Base-by-base conservation (phyloP, 208 protist genomes). In the Crithidia thermophila region DNA sequence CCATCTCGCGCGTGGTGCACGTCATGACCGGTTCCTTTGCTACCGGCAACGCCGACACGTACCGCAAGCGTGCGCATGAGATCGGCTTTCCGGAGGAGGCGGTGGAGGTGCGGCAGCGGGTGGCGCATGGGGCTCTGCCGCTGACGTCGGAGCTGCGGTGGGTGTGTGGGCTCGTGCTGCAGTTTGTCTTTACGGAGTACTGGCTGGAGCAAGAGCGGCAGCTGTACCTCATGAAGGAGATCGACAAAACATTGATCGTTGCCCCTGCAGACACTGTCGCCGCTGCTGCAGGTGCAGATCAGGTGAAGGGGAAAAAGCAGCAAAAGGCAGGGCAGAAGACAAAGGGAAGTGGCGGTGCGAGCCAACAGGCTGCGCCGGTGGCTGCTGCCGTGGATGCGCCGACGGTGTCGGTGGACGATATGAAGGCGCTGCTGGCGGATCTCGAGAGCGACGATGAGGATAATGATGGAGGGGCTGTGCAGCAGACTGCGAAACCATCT, bases 21-120 rank as follows among this genome's bases (percentile, higher is more conserved):
- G 43, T 91, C 66, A 90, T 96, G 84, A 94, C 88, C 9, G 91
- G 91, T 45, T 86, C 79, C 40, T 93, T 94, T 42, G 86, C 83
- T 4, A 72, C 33, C 11, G 63, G 75, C 25, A 60, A 36, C 8
- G 82, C 71, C 11, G 75, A 86, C 67, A 96, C 91, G 27, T 96
- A 96, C 71, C 82, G 91, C 33, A 83, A 91, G 65, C 77, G 91
- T 5, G 91, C 91, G 2, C 68, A 51, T 6, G 39, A 77, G 45
- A 88, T 94, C 42, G 85, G 70, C 16, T 91, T 96, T 50, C 91
- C 91, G 0, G 91, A 90, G 58, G 87, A 96, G 75, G 87, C 83
- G 23, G 86, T 94, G 8, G 87, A 96, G 77, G 91, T 92, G 57
- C 87, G 91, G 3, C 87, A 96, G 70, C 86, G 88, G 18, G 85